Percentiles rank a stretch among this genome's conserved stretches.
phyloP scores from a whole-genome alignment of 495 filamentous ascomycete species.

The Aspergillus mulundensis region DNA sequence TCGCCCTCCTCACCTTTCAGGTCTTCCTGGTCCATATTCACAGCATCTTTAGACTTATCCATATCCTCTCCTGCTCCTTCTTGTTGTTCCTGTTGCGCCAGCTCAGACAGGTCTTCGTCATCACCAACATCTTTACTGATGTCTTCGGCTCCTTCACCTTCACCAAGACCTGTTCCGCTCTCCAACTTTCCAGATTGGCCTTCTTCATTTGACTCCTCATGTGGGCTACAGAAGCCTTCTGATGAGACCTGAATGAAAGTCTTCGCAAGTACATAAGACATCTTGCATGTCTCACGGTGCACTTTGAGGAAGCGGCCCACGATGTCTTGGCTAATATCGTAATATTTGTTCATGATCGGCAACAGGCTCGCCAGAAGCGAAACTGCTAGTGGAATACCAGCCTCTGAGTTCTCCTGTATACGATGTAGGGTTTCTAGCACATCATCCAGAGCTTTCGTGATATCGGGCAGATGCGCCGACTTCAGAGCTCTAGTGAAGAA shows the following conservation, averaged over 20 bases:
- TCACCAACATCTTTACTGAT: slow-evolving; percentile 94
- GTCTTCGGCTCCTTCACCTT: slow-evolving; percentile 90
- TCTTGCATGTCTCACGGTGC: slow-evolving; percentile 66
- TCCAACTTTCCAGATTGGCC: slow-evolving; percentile 73
- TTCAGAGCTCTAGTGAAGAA: slow-evolving; percentile 53
- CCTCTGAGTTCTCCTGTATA: slow-evolving; percentile 41
- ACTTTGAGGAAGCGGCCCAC: slow-evolving; percentile 50
- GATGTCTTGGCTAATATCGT: slow-evolving; percentile 50
- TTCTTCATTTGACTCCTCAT: slow-evolving; percentile 66
- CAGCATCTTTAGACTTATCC: slow-evolving; percentile 71
- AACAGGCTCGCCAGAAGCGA: slow-evolving; percentile 62
- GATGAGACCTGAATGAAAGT: slow-evolving; percentile 70
- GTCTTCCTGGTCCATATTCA: slow-evolving; percentile 91
- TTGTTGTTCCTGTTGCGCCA: slow-evolving; percentile 73
- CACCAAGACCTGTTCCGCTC: slow-evolving; percentile 91
- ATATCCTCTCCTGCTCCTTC: slow-evolving; percentile 62
- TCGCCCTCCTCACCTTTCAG: slow-evolving; percentile 47
- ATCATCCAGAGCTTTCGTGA: slow-evolving; percentile 49
- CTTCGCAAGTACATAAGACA: slow-evolving; percentile 68
- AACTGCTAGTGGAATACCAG: slow-evolving; percentile 43
- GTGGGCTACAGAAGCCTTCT: slow-evolving; percentile 87
- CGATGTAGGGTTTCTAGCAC: slow-evolving; percentile 46
- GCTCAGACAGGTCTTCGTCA: slow-evolving; percentile 88
- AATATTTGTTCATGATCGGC: slow-evolving; percentile 74
- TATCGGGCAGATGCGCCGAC: slow-evolving; percentile 52